phyloP scores from a whole-genome alignment of 2,329 filamentous ascomycete genomes.

The Seiridium unicorne region DNA sequence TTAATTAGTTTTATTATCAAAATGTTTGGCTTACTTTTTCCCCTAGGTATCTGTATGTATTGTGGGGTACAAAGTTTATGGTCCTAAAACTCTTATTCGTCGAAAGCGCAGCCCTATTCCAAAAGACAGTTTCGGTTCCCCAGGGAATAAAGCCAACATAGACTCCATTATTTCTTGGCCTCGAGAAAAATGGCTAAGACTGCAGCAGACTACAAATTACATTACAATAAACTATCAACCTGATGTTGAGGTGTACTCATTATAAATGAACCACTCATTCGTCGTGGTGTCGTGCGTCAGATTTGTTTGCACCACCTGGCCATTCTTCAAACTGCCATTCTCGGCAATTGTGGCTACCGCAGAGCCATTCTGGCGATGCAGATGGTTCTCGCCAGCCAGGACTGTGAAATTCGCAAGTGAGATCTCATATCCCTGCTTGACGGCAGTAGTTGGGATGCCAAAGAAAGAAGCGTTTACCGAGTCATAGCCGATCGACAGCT shows the following conservation, averaged over 20 bases:
- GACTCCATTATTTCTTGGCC: too few relatives aligned
- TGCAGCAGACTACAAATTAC: background rate
- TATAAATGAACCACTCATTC: conserved; percentile 19
- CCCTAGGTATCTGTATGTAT: too few relatives aligned
- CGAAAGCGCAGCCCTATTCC: too few relatives aligned
- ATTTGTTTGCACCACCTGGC: conserved; percentile 32
- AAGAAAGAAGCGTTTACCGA: conserved; percentile 57
- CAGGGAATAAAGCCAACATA: too few relatives aligned
- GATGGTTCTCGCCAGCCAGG: conserved; percentile 50
- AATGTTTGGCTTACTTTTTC: too few relatives aligned
- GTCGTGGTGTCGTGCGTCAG: conserved; percentile 57
- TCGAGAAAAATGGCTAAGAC: too few relatives aligned
- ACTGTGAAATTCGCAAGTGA: conserved; percentile 63
- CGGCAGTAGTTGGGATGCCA: conserved; percentile 45
- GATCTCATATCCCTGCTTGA: conserved; percentile 56
- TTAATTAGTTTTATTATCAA: too few relatives aligned
- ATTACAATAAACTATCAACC: background rate
- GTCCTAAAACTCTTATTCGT: too few relatives aligned
- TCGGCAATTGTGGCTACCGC: conserved; percentile 27
- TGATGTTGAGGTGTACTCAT: conserved; percentile 5
- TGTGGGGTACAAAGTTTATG: too few relatives aligned
- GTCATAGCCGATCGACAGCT: conserved; percentile 52
- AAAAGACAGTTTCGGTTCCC: too few relatives aligned
- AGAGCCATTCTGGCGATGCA: conserved; percentile 28
- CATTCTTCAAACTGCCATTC: conserved; percentile 47